Conservation (phyloP, 2,329 filamentous ascomycete genomes). For the Domatiomyces globalis region DNA sequence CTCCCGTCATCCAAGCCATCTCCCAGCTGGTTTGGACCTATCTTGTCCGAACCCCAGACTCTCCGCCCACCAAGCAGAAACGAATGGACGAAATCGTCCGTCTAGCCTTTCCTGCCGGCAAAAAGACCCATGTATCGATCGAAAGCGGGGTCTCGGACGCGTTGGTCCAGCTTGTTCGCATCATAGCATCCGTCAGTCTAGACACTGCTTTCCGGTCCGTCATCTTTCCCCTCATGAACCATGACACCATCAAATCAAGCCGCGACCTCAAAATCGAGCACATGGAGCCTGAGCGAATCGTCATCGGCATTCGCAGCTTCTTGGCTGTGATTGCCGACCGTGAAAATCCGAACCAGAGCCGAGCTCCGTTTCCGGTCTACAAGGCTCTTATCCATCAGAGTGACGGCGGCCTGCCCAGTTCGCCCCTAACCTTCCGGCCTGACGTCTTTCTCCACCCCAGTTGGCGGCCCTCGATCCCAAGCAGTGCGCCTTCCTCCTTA, state of each 20-base stretch:
- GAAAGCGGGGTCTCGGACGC: constrained; percentile 78
- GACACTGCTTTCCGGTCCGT: constrained; percentile 86
- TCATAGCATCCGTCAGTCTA: constrained; percentile 85
- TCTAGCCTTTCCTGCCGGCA: constrained; percentile 66
- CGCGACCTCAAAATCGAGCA: constrained; percentile 79
- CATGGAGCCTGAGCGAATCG: constrained; percentile 88
- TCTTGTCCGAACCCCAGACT: constrained; percentile 69
- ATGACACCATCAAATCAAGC: constrained; percentile 64
- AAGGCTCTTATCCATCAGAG: constrained; percentile 24
- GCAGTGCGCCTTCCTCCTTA: constrained; percentile 18
- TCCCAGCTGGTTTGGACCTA: constrained; percentile 91
- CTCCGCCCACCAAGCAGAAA: constrained; percentile 49
- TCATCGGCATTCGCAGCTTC: constrained; percentile 92
- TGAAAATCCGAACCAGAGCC: constrained; percentile 63
- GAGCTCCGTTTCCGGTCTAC: constrained; percentile 69
- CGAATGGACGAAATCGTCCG: constrained; percentile 85
- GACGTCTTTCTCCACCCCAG: constrained; percentile 24
- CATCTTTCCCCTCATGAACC: constrained; percentile 90
- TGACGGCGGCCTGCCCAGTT: constrained; percentile 25
- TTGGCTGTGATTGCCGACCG: constrained; percentile 84
- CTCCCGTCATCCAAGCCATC: constrained; percentile 72
- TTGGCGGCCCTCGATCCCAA: constrained; percentile 22
- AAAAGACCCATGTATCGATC: constrained; percentile 65
- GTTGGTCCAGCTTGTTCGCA: constrained; percentile 81
- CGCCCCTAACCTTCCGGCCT: constrained; percentile 24